Conservation (phyloP, 108 stramenopile genomes). For the Conticribra guillardii region DNA sequence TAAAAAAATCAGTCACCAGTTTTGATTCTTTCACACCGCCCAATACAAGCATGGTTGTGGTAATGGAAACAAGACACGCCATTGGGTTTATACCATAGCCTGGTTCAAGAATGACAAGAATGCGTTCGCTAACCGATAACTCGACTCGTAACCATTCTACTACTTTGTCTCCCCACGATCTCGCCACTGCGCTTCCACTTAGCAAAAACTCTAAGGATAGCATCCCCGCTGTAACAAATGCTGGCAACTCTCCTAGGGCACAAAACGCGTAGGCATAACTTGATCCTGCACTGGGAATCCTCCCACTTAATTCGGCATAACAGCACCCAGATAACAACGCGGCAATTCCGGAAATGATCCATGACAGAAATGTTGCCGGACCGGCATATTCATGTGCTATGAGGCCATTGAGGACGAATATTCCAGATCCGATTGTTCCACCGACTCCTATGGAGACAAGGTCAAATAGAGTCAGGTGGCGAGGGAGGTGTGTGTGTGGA, state of each 20-base stretch:
- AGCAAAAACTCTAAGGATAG: slow-evolving; percentile 87
- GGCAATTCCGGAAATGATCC: slow-evolving; percentile 72
- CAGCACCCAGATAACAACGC: slow-evolving; percentile 75
- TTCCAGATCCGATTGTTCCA: slow-evolving; percentile 86
- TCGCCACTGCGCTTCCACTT: slow-evolving; percentile 85
- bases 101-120: slow-evolving; percentile 46
- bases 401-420: slow-evolving; percentile 90
- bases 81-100: slow-evolving; percentile 56
- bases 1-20: slow-evolving; percentile 82
- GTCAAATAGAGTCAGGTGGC: slow-evolving; percentile 77
- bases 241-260: slow-evolving; percentile 85
- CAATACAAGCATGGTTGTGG: slow-evolving; percentile 39
- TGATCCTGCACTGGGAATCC: slow-evolving; percentile 78
- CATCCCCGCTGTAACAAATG: slow-evolving; percentile 80
- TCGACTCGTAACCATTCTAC: slow-evolving; percentile 64
- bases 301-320: slow-evolving; percentile 87
- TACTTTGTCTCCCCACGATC: slow-evolving; percentile 92
- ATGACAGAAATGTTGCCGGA: slow-evolving; percentile 78
- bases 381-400: slow-evolving; percentile 88
- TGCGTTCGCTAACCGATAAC: slow-evolving; percentile 23
- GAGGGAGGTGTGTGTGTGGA: slow-evolving; percentile 25
- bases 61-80: slow-evolving; percentile 48
- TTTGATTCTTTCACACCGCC: slow-evolving; percentile 66
- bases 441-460: slow-evolving; percentile 87
- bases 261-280: slow-evolving; percentile 89